A percentile compares a stretch with the other conserved stretches of the same genome.
Conservation (phyloP, 768 basidiomycete species). For the Tylopilus vinaceipallidus region DNA sequence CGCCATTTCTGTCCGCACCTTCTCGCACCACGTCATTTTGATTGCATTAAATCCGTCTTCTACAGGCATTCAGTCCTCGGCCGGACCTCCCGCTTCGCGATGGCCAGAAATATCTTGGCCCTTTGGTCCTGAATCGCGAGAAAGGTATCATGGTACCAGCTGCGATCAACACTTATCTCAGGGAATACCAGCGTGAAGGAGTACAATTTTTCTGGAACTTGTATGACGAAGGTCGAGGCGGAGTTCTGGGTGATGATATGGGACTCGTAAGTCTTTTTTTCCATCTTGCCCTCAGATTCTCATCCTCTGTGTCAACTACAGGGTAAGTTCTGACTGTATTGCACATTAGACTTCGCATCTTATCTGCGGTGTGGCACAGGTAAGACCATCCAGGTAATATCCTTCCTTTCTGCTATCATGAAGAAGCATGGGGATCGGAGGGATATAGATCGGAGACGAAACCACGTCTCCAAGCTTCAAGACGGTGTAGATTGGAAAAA, state of each 20-base stretch:
- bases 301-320: conserved; percentile 6
- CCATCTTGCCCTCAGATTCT: conserved; percentile 1
- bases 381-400: conserved; percentile 96
- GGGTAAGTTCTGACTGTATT: conserved; percentile 20
- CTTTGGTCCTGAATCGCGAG: conserved; percentile 50
- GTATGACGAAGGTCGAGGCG: conserved; percentile 68
- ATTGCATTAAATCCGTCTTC: neutral
- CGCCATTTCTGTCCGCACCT: conserved; percentile 32
- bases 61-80: conserved; percentile 42
- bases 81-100: conserved; percentile 54
- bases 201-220: conserved; percentile 76
- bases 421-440: conserved; percentile 62
- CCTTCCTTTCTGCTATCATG: conserved; percentile 92
- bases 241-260: conserved; percentile 95
- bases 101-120: conserved; percentile 40
- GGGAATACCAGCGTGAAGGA: conserved; percentile 89
- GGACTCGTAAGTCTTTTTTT: conserved; percentile 52
- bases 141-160: conserved; percentile 54
- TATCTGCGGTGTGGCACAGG: conserved; percentile 35
- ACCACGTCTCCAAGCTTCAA: conserved; percentile 65
- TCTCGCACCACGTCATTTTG: neutral
- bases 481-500: conserved; percentile 55
- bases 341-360: neutral
- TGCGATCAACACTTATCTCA: conserved; percentile 81
- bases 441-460: conserved; percentile 66